These are phyloP conservation scores for Omphalotus guepiniiformis DNA, from an alignment of 768 basidiomycete genomes.

Conservation along the genomic window DNA sequence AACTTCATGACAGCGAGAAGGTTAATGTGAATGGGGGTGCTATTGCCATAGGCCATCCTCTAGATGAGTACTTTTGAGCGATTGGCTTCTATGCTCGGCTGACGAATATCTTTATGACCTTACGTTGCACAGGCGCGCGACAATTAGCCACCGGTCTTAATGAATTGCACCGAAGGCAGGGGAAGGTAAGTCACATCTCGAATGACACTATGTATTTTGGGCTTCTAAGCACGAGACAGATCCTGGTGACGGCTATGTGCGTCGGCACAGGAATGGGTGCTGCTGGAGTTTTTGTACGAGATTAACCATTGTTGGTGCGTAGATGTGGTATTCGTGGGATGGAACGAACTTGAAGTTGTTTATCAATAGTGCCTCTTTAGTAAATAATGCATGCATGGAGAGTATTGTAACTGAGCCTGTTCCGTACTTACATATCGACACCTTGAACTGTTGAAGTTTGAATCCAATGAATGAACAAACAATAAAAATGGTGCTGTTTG, in stretches of 20 bases:
- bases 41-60: conserved; percentile 79
- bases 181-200: conserved; percentile 45
- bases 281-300: conserved; percentile 66
- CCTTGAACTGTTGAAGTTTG: background rate
- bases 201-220: conserved; percentile 7
- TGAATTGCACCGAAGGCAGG: conserved; percentile 62
- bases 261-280: conserved; percentile 93
- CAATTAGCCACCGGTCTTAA: conserved; percentile 83
- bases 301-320: too few relatives aligned
- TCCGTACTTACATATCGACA: too few relatives aligned
- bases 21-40: conserved; percentile 91
- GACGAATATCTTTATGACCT: conserved; percentile 19
- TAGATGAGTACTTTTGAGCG: conserved; percentile 52
- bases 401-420: too few relatives aligned
- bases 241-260: conserved; percentile 88
- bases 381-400: too few relatives aligned
- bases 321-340: too few relatives aligned
- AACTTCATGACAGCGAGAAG: conserved; percentile 55
- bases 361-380: too few relatives aligned
- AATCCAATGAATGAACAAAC: background rate
- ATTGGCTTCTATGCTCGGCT: conserved; percentile 6
- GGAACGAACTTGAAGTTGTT: too few relatives aligned
- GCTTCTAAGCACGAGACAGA: conserved; percentile 39
- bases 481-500: background rate
- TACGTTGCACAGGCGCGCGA: conserved; percentile 80